Base-by-base conservation (phyloP, 2,329 filamentous ascomycete genomes). In the Aspergillus caelatus region DNA sequence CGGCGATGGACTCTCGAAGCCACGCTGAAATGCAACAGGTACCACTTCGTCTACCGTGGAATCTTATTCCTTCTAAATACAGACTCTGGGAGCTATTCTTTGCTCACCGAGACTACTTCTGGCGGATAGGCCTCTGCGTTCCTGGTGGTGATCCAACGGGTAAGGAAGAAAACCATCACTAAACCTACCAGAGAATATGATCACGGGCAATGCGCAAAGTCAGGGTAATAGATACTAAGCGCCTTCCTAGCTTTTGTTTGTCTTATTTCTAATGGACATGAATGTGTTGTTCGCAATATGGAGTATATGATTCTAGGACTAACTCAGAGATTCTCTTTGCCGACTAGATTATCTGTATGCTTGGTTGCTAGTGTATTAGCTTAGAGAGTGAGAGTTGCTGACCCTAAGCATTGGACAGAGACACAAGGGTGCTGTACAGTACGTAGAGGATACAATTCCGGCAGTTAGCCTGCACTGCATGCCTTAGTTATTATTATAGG, bases 41-140 rank as follows among this genome's bases (percentile, higher is more conserved):
- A 61, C 43, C 61, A 60, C 52, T 62, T 59, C 60, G 58, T 65
- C 11, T 63, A 68, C 21, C 70, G 55, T 62, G 72, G 69, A 58
- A 67, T 64, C 50, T 71, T 58, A 64, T 75, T 66, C 64, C 83
- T 79, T n/a, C 78, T 78, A 77, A 86, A 77, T 94, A 85, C 71
- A 91, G 90, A 76, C 85, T 96, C n/a, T 97, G 94, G 93, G 88
- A 97, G 78, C 81, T 97, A 9, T 90, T 98, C 74, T 96, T 96
- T 77, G 91, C 94, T 1, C 95, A 99, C 79, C 84, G 95, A 45
- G 95, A 99, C 80, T 99, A 99, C 78, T 98, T 99, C 79, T 96
- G 93, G 92, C 85, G 95, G 62, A 78, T 99, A 59, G 95, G 95
- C 0, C 81, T 98, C 36, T 99, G 95, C 79, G 83, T 97, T 2